phyloP scores from a whole-genome alignment of 768 basidiomycete species.

The Asterophora lycoperdoides region DNA sequence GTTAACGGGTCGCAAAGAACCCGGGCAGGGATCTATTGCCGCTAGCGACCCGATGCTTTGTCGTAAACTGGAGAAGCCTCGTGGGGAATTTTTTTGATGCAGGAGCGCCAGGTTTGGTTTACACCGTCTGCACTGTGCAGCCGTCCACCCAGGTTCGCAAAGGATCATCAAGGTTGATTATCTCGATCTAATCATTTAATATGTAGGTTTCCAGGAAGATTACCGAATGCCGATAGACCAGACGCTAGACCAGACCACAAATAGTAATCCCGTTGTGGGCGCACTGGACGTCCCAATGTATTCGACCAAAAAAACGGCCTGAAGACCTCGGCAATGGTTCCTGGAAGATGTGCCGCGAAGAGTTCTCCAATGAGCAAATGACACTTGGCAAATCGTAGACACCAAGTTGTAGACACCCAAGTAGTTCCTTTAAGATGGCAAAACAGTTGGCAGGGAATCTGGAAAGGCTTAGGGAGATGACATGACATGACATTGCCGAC shows the following conservation, averaged over 20 bases:
- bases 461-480: too few relatives aligned
- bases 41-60: slow-evolving; percentile 4
- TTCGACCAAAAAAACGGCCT: background rate
- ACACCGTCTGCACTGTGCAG: background rate
- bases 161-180: slow-evolving; percentile 3
- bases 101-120: slow-evolving; percentile 2
- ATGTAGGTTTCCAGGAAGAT: background rate
- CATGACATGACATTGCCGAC: too few relatives aligned
- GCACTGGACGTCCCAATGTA: background rate
- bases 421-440: too few relatives aligned
- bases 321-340: background rate
- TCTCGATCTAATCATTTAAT: slow-evolving; percentile 6
- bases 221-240: slow-evolving; percentile 3
- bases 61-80: slow-evolving; percentile 9
- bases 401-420: background rate
- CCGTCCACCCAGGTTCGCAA: slow-evolving; percentile 2
- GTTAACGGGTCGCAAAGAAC: background rate
- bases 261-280: slow-evolving; percentile 7
- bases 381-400: background rate
- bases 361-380: background rate
- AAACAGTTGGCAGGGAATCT: background rate
- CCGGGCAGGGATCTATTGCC: slow-evolving; percentile 7
- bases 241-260: background rate
- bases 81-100: slow-evolving; percentile 7
- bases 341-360: too few relatives aligned